Percentiles rank a stretch among this genome's conserved stretches.
Conservation (phyloP, 768 basidiomycete species). For the Suillus occidentalis region DNA sequence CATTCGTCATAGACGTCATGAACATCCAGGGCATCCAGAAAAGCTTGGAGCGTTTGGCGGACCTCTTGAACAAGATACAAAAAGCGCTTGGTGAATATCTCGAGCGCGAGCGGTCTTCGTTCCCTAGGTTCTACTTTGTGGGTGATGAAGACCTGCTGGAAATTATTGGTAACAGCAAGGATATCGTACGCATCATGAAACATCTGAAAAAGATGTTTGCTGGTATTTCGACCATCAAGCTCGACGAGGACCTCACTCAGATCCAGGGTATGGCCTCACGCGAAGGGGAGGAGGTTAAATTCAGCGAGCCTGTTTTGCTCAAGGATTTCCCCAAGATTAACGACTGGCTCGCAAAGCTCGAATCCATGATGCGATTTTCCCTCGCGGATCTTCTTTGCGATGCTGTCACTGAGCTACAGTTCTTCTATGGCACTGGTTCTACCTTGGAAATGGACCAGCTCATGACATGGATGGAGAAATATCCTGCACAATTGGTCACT, state of each 20-base stretch:
- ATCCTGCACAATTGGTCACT: conserved; percentile 94
- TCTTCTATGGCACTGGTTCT: conserved; percentile 71
- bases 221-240: conserved; percentile 83
- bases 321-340: conserved; percentile 98
- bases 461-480: conserved; percentile 89
- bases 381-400: conserved; percentile 80
- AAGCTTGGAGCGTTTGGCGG: conserved; percentile 93
- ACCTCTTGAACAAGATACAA: conserved; percentile 96
- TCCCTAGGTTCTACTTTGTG: conserved; percentile 99
- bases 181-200: conserved; percentile 97
- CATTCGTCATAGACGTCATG: conserved; percentile 95
- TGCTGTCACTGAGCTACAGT: conserved; percentile 76
- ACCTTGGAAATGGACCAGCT: conserved; percentile 65
- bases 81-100: conserved; percentile 99
- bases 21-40: conserved; percentile 97
- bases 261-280: conserved; percentile 94
- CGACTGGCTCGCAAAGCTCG: conserved; percentile 93
- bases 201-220: conserved; percentile 99
- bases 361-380: conserved; percentile 89
- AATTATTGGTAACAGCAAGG: conserved; percentile 99
- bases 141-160: conserved; percentile 98
- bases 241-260: conserved; percentile 85
- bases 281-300: conserved; percentile 92
- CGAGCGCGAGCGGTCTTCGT: conserved; percentile 94
- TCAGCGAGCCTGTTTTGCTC: conserved; percentile 78